Evolutionary conservation across 164 flowering plant species (phyloP), one percentile per base, ranked within the genome.

Genomic region (Brasenia schreberi): DNA sequence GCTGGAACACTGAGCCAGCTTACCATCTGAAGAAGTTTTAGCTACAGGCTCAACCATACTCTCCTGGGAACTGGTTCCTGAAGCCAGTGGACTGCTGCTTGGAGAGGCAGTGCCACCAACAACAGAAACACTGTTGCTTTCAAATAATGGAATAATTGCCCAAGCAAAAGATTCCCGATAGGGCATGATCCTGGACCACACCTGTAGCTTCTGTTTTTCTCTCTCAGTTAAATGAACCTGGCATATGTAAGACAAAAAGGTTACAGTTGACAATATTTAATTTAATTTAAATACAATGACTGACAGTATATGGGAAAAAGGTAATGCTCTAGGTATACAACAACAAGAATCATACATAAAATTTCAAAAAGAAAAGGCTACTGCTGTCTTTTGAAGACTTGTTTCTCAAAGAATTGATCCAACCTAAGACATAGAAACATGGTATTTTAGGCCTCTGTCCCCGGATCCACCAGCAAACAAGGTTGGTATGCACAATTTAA

Each of bases 121-220:
- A 61, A 78, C 78, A 77, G 70, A 76, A 72, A 75, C 73, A 77
- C 70, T 79, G 73, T 79, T 18, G 42, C 23, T 87, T 73, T 94
- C 99, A 78, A 94, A 89, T 62, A 94, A 78, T 66, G 99, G 97
- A 75, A 94, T 90, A 65, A 94, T 74, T 52, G 96, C 92, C 99
- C 97, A 94, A 61, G 99, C 87, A 75, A 94, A 94, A 60, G 97
- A 81, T 75, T 94, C 97, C 70, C 87, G 80, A 75, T 89, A 89
- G 60, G 96, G 96, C 99, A 91, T 91, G 64, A 94, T 84, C 61
- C 92, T 88, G 66, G 99, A 87, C 99, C 99, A 94, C 66, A 94
- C 93, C 80, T 94, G 99, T 73, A 94, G 82, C 71, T 88, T 94
- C 79, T 94, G 99, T 73, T 78, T 91, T 75, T 94, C 99, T 80